phyloP scores from a whole-genome alignment of 768 basidiomycete species.

The Trametes cubensis region DNA sequence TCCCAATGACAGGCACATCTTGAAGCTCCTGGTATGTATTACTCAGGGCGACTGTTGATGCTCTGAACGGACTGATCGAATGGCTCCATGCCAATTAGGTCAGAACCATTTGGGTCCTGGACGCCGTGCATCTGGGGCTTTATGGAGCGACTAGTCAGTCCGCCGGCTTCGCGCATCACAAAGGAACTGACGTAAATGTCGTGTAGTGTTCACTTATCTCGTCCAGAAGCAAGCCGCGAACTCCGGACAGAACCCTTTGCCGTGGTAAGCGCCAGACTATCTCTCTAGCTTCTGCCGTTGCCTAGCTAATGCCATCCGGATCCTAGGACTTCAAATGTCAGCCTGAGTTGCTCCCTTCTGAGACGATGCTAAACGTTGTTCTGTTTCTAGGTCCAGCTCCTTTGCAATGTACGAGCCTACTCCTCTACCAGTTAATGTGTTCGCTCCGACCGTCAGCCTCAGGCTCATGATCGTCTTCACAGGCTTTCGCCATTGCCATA shows the following conservation, averaged over 20 bases:
- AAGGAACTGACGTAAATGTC: too few relatives aligned
- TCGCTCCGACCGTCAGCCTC: not conserved
- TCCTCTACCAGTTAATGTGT: not conserved
- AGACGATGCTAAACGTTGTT: too few relatives aligned
- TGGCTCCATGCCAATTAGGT: not conserved
- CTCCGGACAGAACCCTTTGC: constrained; percentile 7
- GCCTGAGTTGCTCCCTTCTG: not conserved
- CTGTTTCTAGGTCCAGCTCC: not conserved
- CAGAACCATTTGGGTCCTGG: constrained; percentile 3
- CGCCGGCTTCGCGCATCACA: too few relatives aligned
- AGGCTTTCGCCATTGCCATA: not conserved
- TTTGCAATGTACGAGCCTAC: constrained; percentile 7
- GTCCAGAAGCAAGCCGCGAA: constrained; percentile 1
- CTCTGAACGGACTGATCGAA: too few relatives aligned
- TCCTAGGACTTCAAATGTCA: constrained; percentile 6
- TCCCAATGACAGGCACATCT: constrained; percentile 4
- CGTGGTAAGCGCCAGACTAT: not conserved
- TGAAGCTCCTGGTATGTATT: constrained; percentile 3
- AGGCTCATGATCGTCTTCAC: not conserved
- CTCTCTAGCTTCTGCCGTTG: not conserved
- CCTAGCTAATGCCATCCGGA: not conserved
- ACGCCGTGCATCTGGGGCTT: constrained; percentile 7
- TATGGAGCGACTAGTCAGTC: constrained; percentile 13
- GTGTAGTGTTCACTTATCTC: constrained; percentile 12
- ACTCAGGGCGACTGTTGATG: too few relatives aligned